A percentile compares a stretch with the other conserved stretches of the same genome.
Conservation (phyloP, 1,139 yeast genomes). For the Debaryomycetaceae sp. region DNA sequence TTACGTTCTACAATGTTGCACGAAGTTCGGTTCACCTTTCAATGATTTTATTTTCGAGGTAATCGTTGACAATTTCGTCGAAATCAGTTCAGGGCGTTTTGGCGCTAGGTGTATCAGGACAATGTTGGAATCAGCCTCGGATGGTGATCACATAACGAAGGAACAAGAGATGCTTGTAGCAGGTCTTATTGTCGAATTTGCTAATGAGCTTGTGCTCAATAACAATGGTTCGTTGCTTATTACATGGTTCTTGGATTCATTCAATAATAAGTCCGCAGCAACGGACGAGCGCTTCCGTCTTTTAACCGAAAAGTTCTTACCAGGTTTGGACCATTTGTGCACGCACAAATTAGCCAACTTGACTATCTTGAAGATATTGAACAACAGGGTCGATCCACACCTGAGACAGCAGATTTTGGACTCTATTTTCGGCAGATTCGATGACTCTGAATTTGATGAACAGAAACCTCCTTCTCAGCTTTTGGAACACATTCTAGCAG, state of each 20-base stretch:
- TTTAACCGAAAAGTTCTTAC: constrained; percentile 51
- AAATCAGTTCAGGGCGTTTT: constrained; percentile 82
- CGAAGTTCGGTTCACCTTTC: constrained; percentile 84
- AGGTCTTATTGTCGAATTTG: constrained; percentile 71
- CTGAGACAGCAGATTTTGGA: constrained; percentile 64
- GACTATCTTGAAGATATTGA: constrained; percentile 76
- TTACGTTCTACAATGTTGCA: constrained; percentile 91
- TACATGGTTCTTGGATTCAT: constrained; percentile 94
- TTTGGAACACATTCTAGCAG: constrained; percentile 48
- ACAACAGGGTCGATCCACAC: constrained; percentile 58
- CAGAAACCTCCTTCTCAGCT: constrained; percentile 24
- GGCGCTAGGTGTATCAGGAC: constrained; percentile 96
- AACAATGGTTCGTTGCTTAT: constrained; percentile 85
- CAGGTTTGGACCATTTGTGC: constrained; percentile 63
- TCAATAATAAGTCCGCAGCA: constrained; percentile 54
- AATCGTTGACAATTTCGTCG: constrained; percentile 73
- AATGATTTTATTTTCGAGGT: constrained; percentile 88
- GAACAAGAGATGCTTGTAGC: constrained; percentile 78
- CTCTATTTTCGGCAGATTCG: constrained; percentile 57
- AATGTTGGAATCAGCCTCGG: constrained; percentile 67
- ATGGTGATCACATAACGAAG: constrained; percentile 43
- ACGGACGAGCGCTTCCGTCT: constrained; percentile 31
- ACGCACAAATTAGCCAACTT: constrained; percentile 85
- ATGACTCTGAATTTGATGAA: constrained; percentile 21
- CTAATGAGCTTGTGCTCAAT: constrained; percentile 78